Base-by-base conservation (phyloP, 768 basidiomycete genomes). In the Pleurotus citrinopileatus region DNA sequence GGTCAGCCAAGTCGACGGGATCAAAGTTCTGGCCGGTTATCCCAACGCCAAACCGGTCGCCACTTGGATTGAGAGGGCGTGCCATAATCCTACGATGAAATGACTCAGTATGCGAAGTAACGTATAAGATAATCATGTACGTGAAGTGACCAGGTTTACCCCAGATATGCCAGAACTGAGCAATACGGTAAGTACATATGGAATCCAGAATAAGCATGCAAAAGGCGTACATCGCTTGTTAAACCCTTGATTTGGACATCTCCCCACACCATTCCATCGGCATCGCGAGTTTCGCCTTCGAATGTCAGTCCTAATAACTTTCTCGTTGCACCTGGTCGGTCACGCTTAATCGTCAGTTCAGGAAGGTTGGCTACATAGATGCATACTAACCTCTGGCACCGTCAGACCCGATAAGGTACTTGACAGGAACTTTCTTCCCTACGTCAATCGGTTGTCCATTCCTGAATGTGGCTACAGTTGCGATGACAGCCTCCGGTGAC, bases 241-340 rank as follows among this genome's bases (percentile, higher is more conserved):
- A 64, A 52, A 8, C 59, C 61, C n/a, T 52, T 45, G 17, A 65
- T 62, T 17, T 61, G 57, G 19, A 65, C 63, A 36, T 65, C 63
- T 3, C 61, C 63, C 59, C 59, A 62, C 6, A 65, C 57, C 55
- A 60, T 59, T 23, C 63, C 63, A 42, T 63, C 60, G 10, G 63
- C 54, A 37, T 65, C 63, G 19, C 58, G 55, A 10, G 61, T 65
- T 25, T 65, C 63, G 22, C 63, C 63, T 47, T 57, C 54, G 37
- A 65, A 63, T 3, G 57, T 56, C 13, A 65, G 42, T 13, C 60
- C 61, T 2, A 64, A 42, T 5, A 60, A 55, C 43, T 62, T 65
- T 43, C 61, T 51, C 12, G 57, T 57, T 17, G 45, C 32, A 25
- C 63, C 63, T 64, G 42, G n/a, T n/a, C n/a, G n/a, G n/a, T n/a